phyloP scores from a whole-genome alignment of 108 stramenopile genomes.

The Cyclostephanos invisitatus region DNA sequence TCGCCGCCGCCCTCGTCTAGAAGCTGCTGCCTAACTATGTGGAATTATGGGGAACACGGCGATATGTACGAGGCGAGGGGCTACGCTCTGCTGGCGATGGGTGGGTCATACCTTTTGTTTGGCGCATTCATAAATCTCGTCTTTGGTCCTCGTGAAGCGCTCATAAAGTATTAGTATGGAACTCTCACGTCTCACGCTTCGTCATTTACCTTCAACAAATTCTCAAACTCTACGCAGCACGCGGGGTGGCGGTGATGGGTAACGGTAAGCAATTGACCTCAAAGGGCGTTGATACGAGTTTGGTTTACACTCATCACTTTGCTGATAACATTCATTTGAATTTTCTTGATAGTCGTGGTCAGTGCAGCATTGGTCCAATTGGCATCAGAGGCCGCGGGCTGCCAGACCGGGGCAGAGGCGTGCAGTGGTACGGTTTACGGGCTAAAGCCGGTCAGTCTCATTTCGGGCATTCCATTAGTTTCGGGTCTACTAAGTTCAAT shows the following conservation, averaged over 20 bases:
- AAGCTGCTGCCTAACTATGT: not conserved
- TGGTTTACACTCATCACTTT: not conserved
- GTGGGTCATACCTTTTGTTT: not conserved
- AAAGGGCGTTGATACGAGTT: too few relatives aligned
- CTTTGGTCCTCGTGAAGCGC: too few relatives aligned
- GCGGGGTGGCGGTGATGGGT: conserved; percentile 27
- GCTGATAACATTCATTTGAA: not conserved
- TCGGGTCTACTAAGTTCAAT: conserved; percentile 54
- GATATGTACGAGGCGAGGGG: conserved; percentile 17
- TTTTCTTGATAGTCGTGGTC: conserved; percentile 11
- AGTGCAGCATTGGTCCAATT: conserved; percentile 30
- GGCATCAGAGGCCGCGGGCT: conserved; percentile 32
- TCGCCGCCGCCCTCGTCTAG: not conserved
- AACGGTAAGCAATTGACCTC: conserved; percentile 1
- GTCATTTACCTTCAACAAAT: too few relatives aligned
- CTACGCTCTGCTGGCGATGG: conserved; percentile 31
- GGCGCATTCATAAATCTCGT: too few relatives aligned
- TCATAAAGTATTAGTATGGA: too few relatives aligned
- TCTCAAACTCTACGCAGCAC: not conserved
- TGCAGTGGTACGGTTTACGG: conserved; percentile 26
- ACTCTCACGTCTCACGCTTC: too few relatives aligned
- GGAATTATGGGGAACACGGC: conserved; percentile 4
- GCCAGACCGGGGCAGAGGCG: conserved; percentile 17
- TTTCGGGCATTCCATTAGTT: conserved; percentile 28
- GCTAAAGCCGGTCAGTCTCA: conserved; percentile 18